phyloP scores from a whole-genome alignment of 2,329 filamentous ascomycete genomes.

The Lecanicillium sp. region DNA sequence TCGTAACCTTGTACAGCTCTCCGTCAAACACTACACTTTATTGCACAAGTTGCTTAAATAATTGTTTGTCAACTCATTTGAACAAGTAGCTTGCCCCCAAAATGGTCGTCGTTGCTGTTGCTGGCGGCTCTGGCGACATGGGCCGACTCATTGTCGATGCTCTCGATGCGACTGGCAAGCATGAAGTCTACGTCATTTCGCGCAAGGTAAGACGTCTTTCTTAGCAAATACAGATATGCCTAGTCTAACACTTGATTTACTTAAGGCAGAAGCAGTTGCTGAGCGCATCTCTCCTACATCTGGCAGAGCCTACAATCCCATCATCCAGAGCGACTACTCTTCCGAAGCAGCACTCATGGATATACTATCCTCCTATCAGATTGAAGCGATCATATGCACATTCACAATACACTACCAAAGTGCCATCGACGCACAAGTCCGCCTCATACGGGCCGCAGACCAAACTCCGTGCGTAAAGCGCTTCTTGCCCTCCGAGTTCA shows the following conservation, averaged over 20 bases:
- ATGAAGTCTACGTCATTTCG: constrained; percentile 32
- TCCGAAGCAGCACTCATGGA: constrained; percentile 14
- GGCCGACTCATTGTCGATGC: constrained; percentile 37
- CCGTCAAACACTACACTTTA: too few species aligned
- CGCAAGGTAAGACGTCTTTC: constrained; percentile 31
- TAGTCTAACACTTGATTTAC: neutral
- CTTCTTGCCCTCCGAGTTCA: constrained; percentile 29
- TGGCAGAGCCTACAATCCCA: constrained; percentile 13
- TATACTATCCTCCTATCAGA: constrained; percentile 13
- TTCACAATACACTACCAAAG: constrained; percentile 21
- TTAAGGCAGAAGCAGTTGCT: constrained; percentile 5
- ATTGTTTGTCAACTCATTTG: neutral
- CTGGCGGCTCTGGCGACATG: constrained; percentile 36
- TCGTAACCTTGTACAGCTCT: too few species aligned
- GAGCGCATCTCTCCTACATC: constrained; percentile 14
- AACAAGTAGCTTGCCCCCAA: neutral
- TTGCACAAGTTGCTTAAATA: neutral
- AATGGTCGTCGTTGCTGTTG: constrained; percentile 31
- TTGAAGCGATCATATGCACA: constrained; percentile 23
- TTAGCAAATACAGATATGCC: too few species aligned
- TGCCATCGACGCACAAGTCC: constrained; percentile 21
- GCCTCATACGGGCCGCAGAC: constrained; percentile 24
- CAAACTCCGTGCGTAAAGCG: constrained; percentile 18
- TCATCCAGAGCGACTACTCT: constrained; percentile 20
- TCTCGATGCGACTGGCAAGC: constrained; percentile 23